Evolutionary conservation across 345 rosid genomes (phyloP).

Genomic region (Corymbia maculata): DNA sequence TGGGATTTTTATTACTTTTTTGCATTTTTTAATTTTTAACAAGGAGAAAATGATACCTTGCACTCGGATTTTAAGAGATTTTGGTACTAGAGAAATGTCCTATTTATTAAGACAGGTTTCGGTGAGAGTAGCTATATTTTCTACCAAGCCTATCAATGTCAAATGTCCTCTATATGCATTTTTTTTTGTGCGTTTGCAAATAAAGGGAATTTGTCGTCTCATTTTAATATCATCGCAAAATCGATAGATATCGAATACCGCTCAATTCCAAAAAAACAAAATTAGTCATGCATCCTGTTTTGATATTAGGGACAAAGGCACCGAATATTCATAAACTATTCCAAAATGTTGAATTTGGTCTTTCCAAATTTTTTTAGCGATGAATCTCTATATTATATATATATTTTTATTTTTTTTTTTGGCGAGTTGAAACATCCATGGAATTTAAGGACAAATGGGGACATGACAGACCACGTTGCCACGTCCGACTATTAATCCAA

Average conservation of each 20-base stretch:
- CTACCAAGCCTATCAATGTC: no score
- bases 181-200: accelerated
- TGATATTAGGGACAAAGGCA: background rate
- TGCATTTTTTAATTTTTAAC: accelerated
- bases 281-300: background rate
- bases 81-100: no score
- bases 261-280: background rate
- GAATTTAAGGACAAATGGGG: background rate
- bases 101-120: no score
- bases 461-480: background rate
- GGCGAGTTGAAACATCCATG: background rate
- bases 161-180: background rate
- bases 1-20: no score
- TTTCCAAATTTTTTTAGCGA: background rate
- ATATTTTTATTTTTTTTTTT: no score
- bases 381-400: background rate
- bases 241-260: accelerated
- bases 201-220: accelerated
- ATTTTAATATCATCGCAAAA: no score
- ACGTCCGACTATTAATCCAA: no score
- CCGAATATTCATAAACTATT: background rate
- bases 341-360: background rate
- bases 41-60: no score
- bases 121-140: no score
- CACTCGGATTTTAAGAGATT: no score